phyloP scores from a whole-genome alignment of 768 basidiomycete species.

The Tephrocybe sp. region DNA sequence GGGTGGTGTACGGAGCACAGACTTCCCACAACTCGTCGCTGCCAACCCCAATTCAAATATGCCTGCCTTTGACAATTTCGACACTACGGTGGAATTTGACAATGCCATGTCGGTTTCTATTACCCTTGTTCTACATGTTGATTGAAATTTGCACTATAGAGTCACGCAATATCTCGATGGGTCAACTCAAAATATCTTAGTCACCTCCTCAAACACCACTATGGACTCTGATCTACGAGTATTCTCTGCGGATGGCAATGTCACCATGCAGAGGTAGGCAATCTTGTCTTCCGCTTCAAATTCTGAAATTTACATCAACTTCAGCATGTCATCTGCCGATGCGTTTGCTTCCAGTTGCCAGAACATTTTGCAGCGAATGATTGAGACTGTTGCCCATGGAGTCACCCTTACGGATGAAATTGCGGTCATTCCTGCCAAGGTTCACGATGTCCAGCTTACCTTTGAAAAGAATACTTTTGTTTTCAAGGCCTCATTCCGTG shows the following conservation, averaged over 20 bases:
- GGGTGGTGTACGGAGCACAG: conserved; percentile 44
- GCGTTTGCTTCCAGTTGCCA: conserved; percentile 37
- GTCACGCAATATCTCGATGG: conserved; percentile 38
- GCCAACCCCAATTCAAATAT: conserved; percentile 23
- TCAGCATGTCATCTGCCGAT: conserved; percentile 28
- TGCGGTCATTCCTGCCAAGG: conserved; percentile 38
- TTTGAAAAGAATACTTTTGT: conserved; percentile 33
- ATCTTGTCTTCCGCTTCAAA: background rate
- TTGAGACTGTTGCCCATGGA: conserved; percentile 43
- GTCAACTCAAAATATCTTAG: conserved; percentile 36
- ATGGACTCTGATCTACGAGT: conserved; percentile 37
- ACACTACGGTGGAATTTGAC: conserved; percentile 40
- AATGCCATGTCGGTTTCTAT: conserved; percentile 33
- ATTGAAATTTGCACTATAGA: conserved; percentile 17
- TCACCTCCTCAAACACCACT: conserved; percentile 29
- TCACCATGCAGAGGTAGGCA: conserved; percentile 36
- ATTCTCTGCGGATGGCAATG: conserved; percentile 36
- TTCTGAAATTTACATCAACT: background rate
- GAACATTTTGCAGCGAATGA: conserved; percentile 39
- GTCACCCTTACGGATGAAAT: conserved; percentile 46
- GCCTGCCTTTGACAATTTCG: conserved; percentile 35
- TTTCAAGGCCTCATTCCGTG: conserved; percentile 38
- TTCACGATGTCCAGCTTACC: conserved; percentile 33
- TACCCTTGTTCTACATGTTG: background rate
- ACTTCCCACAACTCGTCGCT: conserved; percentile 42